Conservation (phyloP, 257 asterid species). For the Euphrasia confusa region DNA sequence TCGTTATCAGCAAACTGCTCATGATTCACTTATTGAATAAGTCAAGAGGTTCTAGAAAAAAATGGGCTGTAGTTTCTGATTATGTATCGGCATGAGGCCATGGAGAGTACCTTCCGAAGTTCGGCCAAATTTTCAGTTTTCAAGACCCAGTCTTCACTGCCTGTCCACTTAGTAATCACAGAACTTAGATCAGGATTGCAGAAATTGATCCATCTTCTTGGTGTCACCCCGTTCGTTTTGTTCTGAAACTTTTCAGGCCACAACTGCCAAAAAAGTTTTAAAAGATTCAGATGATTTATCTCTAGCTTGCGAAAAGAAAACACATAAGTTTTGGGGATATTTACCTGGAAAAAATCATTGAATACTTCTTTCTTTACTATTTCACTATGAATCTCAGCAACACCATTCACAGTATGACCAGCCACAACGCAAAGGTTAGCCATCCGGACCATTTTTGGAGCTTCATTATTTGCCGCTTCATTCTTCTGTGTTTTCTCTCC, state of each 20-base stretch:
- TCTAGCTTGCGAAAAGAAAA: constrained; percentile 18
- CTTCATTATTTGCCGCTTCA: constrained; percentile 32
- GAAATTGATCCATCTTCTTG: constrained; percentile 81
- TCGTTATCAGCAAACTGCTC: constrained; percentile 71
- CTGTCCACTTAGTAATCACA: constrained; percentile 74
- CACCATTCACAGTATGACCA: constrained; percentile 90
- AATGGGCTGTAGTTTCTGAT: constrained; percentile 12
- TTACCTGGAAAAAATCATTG: constrained; percentile 72
- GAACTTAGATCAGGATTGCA: constrained; percentile 71
- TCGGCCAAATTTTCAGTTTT: constrained; percentile 63
- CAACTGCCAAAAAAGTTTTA: constrained; percentile 40
- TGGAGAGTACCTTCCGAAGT: constrained; percentile 54
- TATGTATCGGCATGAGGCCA: constrained; percentile 14
- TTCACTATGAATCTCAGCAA: constrained; percentile 84
- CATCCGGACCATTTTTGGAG: constrained; percentile 72
- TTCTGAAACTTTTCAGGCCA: constrained; percentile 87
- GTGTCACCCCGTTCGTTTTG: constrained; percentile 88
- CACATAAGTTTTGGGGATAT: not conserved
- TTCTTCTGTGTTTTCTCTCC: constrained; percentile 31
- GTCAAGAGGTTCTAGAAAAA: not conserved
- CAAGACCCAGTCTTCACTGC: constrained; percentile 67
- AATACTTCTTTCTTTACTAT: constrained; percentile 77
- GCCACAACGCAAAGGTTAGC: constrained; percentile 84
- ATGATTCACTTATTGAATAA: constrained; percentile 22
- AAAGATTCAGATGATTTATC: constrained; percentile 15